Percentiles rank a stretch among this genome's conserved stretches.
Conservation (phyloP, 192 early-diverging fungal species). For the Umbelopsis ramanniana region DNA sequence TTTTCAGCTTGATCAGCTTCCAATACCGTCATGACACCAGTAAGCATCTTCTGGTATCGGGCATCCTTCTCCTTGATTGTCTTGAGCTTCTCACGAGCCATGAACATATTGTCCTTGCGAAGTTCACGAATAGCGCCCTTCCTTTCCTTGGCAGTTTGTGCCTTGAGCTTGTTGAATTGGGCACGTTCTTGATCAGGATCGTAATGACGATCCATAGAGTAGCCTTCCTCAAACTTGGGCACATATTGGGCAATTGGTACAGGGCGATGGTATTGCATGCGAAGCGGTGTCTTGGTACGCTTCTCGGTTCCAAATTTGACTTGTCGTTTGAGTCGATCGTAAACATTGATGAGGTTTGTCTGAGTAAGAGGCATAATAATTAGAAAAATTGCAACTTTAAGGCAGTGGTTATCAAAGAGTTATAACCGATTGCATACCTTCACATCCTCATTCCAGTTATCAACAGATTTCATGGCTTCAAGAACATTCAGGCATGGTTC, state of each 20-base stretch:
- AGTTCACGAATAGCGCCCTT: conserved; percentile 96
- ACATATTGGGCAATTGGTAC: conserved; percentile 85
- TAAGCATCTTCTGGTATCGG: conserved; percentile 89
- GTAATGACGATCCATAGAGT: conserved; percentile 85
- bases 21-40: conserved; percentile 83
- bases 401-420: conserved; percentile 14
- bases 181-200: conserved; percentile 80
- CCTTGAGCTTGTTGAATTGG: conserved; percentile 75
- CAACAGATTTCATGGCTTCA: conserved; percentile 21
- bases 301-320: conserved; percentile 51
- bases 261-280: conserved; percentile 84
- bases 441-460: conserved; percentile 34
- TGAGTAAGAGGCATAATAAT: not conserved
- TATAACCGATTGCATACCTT: conserved; percentile 29
- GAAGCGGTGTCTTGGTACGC: conserved; percentile 68
- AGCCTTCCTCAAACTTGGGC: conserved; percentile 91
- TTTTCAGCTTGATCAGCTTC: conserved; percentile 84
- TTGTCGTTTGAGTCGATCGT: conserved; percentile 52
- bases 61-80: conserved; percentile 79
- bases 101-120: conserved; percentile 90
- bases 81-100: conserved; percentile 72
- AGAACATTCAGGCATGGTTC: conserved; percentile 42
- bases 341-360: conserved; percentile 36
- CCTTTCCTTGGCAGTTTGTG: conserved; percentile 89
- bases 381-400: not conserved